Base-by-base conservation (phyloP, 2,329 filamentous ascomycete genomes). In the Calonectria hawksworthii region DNA sequence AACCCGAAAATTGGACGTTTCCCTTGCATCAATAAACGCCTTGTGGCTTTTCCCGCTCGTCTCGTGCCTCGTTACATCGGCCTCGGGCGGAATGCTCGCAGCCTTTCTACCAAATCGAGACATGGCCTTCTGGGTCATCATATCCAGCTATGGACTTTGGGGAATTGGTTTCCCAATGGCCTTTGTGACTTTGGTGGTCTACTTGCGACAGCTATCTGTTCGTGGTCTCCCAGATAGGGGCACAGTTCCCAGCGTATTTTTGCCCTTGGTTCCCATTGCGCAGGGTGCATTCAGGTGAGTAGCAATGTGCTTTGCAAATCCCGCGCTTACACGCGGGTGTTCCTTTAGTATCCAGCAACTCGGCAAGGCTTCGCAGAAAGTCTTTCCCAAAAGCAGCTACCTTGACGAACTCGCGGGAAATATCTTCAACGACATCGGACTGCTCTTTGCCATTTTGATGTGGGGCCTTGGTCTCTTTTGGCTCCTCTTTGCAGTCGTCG, bases 41-140 rank as follows among this genome's bases (percentile, higher is more conserved):
- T 87, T 88, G 0, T 91, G 91, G 83, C 86, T 94, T 0, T 85
- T 94, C 11, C 92, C 92, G 1, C 90, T 94, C 32, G 91, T 92
- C 2, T 87, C 92, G 1, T 88, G 90, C 1, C 90, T 94, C 44
- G 91, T 94, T 41, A 90, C 91, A 1, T 86, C 92, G 0, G 89
- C 89, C 2, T 86, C 89, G 0, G 92, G 92, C 2, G 89, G 88
- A 7, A 84, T 91, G 44, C 86, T 93, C 2, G 90, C 92, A 4
- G 86, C 86, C 18, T 84, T 90, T 14, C 85, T 94, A 0, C 85
- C 87, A 0, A 86, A 92, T 74, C 61, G 75, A 11, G 84, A 85
- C 4, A 86, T 91, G 74, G 89, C 90, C 2, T 81, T 93, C 8
- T 87, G 87, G 67, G 93, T 92, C 0, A 74, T 93, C 4, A 83